Percentiles rank a stretch among this genome's conserved stretches.
phyloP scores from a whole-genome alignment of 345 rosid genomes.

The Lepidium africanum region DNA sequence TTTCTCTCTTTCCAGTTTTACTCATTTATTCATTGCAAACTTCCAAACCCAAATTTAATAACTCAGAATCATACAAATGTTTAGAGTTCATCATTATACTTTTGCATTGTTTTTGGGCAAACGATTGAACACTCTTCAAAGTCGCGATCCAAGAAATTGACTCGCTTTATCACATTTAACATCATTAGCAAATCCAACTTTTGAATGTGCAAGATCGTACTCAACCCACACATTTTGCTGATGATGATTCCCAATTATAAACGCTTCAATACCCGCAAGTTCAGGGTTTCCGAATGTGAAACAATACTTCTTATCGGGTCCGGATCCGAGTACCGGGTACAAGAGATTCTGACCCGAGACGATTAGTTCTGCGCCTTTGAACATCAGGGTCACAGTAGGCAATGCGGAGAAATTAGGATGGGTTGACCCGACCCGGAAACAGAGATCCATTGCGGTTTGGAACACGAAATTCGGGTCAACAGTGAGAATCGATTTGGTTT shows the following conservation, averaged over 20 bases:
- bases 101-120: no score
- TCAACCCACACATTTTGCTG: constrained; percentile 74
- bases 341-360: constrained; percentile 49
- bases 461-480: constrained; percentile 39
- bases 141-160: constrained; percentile 31
- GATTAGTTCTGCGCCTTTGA: constrained; percentile 48
- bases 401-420: constrained; percentile 18
- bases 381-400: constrained; percentile 42
- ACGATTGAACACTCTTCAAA: not conserved
- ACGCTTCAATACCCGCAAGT: constrained; percentile 39
- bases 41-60: no score
- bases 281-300: constrained; percentile 67
- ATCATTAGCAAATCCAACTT: constrained; percentile 55
- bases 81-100: no score
- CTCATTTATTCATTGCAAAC: no score
- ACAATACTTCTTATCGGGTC: constrained; percentile 44
- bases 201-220: constrained; percentile 46
- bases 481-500: constrained; percentile 36
- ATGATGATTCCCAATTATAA: constrained; percentile 61
- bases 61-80: no score
- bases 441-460: constrained; percentile 58
- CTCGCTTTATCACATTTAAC: constrained; percentile 46
- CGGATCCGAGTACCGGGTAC: constrained; percentile 28
- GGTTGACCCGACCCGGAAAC: constrained; percentile 33
- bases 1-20: no score